These are phyloP conservation scores for Melaleuca quinquenervia DNA, from an alignment of 345 rosid species.

Conservation along the genomic window DNA sequence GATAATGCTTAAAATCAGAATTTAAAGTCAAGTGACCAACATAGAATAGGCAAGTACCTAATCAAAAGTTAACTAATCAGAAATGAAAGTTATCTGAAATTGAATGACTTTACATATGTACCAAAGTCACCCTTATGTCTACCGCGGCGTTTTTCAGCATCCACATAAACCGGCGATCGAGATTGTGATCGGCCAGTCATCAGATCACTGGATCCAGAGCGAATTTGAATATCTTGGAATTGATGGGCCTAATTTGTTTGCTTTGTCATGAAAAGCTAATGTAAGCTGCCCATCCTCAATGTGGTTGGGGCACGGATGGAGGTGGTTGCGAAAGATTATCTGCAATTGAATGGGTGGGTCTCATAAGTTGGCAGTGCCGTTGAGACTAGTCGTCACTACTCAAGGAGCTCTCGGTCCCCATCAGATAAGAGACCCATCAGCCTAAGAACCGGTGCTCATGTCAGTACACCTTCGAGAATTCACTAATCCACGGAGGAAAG, in stretches of 20 bases:
- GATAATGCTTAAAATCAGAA: neutral
- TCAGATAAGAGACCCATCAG: neutral
- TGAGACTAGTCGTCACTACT: neutral
- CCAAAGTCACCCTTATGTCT: neutral
- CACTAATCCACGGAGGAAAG: neutral
- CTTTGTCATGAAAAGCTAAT: neutral
- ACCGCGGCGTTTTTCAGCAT: neutral
- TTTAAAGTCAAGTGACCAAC: neutral
- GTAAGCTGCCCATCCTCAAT: neutral
- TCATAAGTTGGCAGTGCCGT: neutral
- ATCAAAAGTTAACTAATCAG: neutral
- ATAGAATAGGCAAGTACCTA: neutral
- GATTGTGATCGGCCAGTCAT: neutral
- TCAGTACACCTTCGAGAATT: neutral
- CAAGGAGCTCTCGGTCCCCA: neutral
- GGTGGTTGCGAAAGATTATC: neutral
- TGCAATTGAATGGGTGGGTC: neutral
- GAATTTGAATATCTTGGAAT: neutral
- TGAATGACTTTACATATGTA: neutral
- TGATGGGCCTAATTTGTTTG: neutral
- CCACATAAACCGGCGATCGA: neutral
- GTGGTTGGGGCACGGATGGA: neutral
- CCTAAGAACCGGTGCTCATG: neutral
- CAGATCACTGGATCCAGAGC: neutral
- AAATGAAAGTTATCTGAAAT: neutral